These are phyloP conservation scores for Rhexocercosporidium sp. DNA, from an alignment of 2,329 filamentous ascomycete species.

Conservation along the genomic window DNA sequence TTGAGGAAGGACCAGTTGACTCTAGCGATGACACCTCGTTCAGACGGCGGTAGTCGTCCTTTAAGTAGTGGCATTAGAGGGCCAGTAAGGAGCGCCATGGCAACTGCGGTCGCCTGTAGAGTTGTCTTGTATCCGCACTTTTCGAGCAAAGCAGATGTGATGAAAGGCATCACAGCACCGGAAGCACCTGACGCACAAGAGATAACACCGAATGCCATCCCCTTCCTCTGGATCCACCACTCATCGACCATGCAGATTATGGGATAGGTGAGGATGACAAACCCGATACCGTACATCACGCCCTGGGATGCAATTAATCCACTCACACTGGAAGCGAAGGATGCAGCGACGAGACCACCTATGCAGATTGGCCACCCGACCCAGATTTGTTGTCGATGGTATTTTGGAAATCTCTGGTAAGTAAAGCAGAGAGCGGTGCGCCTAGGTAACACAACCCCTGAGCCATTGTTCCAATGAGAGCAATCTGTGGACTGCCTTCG, in stretches of 20 bases:
- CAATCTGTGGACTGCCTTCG: constrained; percentile 53
- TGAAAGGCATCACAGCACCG: constrained; percentile 57
- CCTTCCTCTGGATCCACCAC: constrained; percentile 64
- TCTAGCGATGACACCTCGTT: constrained; percentile 47
- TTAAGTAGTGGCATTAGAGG: constrained; percentile 62
- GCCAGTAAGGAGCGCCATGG: constrained; percentile 56
- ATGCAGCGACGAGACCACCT: constrained; percentile 48
- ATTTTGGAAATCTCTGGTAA: constrained; percentile 44
- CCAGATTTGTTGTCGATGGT: constrained; percentile 45
- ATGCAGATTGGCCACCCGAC: constrained; percentile 49
- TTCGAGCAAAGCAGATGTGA: constrained; percentile 58
- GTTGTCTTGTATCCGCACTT: constrained; percentile 59
- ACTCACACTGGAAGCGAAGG: constrained; percentile 56
- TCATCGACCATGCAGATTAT: constrained; percentile 64
- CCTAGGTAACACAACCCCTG: constrained; percentile 44
- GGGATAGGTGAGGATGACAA: constrained; percentile 60
- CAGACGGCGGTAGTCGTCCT: constrained; percentile 52
- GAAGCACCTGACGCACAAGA: constrained; percentile 49
- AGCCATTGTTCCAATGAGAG: constrained; percentile 64
- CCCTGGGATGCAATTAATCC: constrained; percentile 67
- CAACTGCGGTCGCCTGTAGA: constrained; percentile 57
- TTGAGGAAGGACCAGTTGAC: constrained; percentile 48
- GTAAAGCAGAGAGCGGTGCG: constrained; percentile 42
- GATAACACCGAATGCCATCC: constrained; percentile 66
- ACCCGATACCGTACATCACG: constrained; percentile 63